A percentile compares a stretch with the other conserved stretches of the same genome.
Evolutionary conservation across 169 alveolate genomes (phyloP).

Genomic region (Plasmodium relictum): DNA sequence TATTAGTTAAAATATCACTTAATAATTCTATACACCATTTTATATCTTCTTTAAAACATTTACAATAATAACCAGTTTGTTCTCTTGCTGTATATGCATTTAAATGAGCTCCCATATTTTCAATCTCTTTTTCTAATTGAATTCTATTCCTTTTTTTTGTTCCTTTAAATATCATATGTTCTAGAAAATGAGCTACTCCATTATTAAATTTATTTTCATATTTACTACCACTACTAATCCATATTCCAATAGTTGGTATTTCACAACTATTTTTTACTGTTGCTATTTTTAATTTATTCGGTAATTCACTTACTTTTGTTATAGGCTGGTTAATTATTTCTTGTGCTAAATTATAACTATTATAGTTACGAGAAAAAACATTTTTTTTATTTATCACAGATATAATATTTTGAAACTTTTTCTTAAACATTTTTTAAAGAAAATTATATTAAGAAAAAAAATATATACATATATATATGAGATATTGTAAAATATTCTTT

Average conservation of each 20-base stretch:
- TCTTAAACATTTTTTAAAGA: slow-evolving; percentile 4
- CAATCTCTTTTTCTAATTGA: slow-evolving; percentile 95
- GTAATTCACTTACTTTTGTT: slow-evolving; percentile 56
- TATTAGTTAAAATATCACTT: slow-evolving; percentile 93
- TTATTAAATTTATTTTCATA: slow-evolving; percentile 93
- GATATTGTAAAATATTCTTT: too few relatives aligned
- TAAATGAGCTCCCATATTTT: slow-evolving; percentile 96
- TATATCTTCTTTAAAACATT: slow-evolving; percentile 89
- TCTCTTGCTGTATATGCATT: slow-evolving; percentile 99
- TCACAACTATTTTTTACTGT: slow-evolving; percentile 86
- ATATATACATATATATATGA: too few relatives aligned
- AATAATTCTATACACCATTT: slow-evolving; percentile 93
- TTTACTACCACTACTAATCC: slow-evolving; percentile 97
- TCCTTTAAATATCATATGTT: slow-evolving; percentile 98
- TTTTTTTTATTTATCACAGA: not conserved
- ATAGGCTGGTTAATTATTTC: slow-evolving; percentile 57
- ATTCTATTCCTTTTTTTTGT: slow-evolving; percentile 92
- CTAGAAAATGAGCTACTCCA: slow-evolving; percentile 98
- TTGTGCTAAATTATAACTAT: slow-evolving; percentile 11
- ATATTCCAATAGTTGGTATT: slow-evolving; percentile 94
- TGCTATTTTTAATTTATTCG: slow-evolving; percentile 94
- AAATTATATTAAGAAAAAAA: too few relatives aligned
- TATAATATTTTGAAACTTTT: not conserved
- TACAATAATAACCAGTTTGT: slow-evolving; percentile 94
- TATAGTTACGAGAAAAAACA: not conserved